Evolutionary conservation across 768 basidiomycete species (phyloP).

Genomic region (Amanita thiersii): DNA sequence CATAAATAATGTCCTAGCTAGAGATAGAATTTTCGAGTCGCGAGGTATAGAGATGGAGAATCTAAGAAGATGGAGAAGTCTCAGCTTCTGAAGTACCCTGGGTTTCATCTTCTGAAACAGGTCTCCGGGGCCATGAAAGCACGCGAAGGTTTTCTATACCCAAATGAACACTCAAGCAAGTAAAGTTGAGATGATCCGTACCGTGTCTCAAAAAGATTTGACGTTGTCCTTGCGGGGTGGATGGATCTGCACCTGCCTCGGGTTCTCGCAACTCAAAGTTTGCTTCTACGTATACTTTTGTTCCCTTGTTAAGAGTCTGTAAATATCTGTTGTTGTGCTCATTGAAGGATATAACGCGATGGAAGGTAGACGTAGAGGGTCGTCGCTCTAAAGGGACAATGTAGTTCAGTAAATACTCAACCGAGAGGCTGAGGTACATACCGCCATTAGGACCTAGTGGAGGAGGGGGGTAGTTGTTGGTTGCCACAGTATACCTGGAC

Average conservation of each 20-base stretch:
- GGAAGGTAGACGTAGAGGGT: conserved; percentile 58
- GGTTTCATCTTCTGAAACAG: conserved; percentile 2
- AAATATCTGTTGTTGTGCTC: conserved; percentile 55
- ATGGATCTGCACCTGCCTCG: conserved; percentile 54
- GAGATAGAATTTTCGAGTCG: not conserved
- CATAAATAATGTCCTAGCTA: too few relatives aligned
- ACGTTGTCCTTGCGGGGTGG: conserved; percentile 63
- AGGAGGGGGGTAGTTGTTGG: conserved; percentile 51
- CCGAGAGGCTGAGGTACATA: conserved; percentile 22
- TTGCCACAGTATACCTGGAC: conserved; percentile 70
- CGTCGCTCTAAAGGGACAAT: conserved; percentile 34
- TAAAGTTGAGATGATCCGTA: conserved; percentile 21
- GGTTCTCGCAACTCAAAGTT: conserved; percentile 70
- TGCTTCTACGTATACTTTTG: conserved; percentile 76
- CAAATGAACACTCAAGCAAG: conserved; percentile 1
- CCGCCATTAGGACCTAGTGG: conserved; percentile 55
- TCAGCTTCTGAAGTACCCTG: conserved; percentile 1
- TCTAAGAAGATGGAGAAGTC: not conserved
- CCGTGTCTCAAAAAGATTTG: conserved; percentile 82
- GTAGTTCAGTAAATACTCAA: not conserved
- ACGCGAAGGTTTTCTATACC: conserved; percentile 47
- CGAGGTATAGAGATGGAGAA: not conserved
- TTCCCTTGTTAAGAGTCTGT: conserved; percentile 56
- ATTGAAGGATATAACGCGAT: conserved; percentile 69
- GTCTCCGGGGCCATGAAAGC: conserved; percentile 24